These are phyloP conservation scores for Gastrolobium bilobum DNA, from an alignment of 306 rosid species.

Conservation along the genomic window DNA sequence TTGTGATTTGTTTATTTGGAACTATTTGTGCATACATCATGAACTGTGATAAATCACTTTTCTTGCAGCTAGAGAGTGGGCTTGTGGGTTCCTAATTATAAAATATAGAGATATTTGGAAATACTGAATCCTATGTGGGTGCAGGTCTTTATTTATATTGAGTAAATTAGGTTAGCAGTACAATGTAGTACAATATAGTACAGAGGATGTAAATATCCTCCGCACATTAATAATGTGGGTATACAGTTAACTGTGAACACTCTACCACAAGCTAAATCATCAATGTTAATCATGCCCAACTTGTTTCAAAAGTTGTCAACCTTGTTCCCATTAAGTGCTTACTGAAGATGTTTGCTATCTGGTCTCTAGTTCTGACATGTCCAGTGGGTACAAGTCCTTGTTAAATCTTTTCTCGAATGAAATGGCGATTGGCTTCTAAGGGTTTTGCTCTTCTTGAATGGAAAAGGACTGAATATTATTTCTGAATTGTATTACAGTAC, in stretches of 20 bases:
- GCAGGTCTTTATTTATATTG: background rate
- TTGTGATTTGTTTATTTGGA: background rate
- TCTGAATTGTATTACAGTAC: too few relatives aligned
- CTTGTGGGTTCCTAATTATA: slow-evolving; percentile 30
- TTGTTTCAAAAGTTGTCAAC: background rate
- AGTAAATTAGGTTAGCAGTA: background rate
- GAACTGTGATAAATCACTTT: slow-evolving; percentile 9
- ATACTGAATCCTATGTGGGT: background rate
- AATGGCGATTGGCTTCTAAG: too few relatives aligned
- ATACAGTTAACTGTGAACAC: background rate
- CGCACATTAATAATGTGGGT: background rate
- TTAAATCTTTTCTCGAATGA: too few relatives aligned
- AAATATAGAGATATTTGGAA: background rate
- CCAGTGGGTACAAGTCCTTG: background rate
- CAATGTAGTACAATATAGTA: background rate
- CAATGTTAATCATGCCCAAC: background rate
- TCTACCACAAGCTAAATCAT: background rate
- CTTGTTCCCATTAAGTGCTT: background rate
- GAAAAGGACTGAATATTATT: too few relatives aligned
- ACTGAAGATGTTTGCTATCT: background rate
- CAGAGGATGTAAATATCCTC: background rate
- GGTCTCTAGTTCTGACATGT: background rate
- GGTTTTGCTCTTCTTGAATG: too few relatives aligned
- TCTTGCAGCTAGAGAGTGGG: slow-evolving; percentile 8
- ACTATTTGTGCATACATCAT: slow-evolving; percentile 24